phyloP scores from a whole-genome alignment of 1,284 basidiomycete species.

The Waitea zeae region DNA sequence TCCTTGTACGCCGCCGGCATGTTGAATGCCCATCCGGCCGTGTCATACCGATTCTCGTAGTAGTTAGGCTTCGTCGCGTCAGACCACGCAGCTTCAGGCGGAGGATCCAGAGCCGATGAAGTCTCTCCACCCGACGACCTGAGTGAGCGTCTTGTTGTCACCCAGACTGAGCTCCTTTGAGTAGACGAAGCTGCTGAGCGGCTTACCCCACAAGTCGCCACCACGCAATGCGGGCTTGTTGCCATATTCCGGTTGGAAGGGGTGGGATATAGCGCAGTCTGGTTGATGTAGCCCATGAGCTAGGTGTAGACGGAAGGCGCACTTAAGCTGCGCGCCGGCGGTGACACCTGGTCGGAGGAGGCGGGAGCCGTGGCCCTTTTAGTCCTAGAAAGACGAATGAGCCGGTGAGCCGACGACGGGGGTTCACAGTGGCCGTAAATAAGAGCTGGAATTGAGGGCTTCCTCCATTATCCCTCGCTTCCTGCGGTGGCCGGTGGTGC shows the following conservation, averaged over 20 bases:
- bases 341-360: conserved; percentile 50
- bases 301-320: conserved; percentile 57
- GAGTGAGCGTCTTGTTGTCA: no score
- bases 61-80: conserved; percentile 9
- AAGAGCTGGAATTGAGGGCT: no score
- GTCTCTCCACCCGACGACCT: conserved; percentile 55
- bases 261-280: conserved; percentile 50
- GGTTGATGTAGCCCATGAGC: conserved; percentile 29
- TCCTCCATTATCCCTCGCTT: no score
- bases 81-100: conserved; percentile 59
- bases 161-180: conserved; percentile 47
- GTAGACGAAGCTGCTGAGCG: conserved; percentile 54
- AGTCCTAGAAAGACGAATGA: no score
- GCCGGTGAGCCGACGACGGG: no score
- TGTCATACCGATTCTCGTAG: conserved; percentile 55
- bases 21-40: conserved; percentile 49
- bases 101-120: conserved; percentile 44
- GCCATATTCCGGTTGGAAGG: conserved; percentile 35
- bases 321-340: conserved; percentile 50
- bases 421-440: no score
- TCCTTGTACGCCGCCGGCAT: conserved; percentile 46
- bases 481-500: no score
- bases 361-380: conserved; percentile 46
- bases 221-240: conserved; percentile 24
- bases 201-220: conserved; percentile 27